Percentiles rank a stretch among this genome's conserved stretches.
Conservation (phyloP, 192 early-diverging fungal species). For the Mortierella hygrophila region DNA sequence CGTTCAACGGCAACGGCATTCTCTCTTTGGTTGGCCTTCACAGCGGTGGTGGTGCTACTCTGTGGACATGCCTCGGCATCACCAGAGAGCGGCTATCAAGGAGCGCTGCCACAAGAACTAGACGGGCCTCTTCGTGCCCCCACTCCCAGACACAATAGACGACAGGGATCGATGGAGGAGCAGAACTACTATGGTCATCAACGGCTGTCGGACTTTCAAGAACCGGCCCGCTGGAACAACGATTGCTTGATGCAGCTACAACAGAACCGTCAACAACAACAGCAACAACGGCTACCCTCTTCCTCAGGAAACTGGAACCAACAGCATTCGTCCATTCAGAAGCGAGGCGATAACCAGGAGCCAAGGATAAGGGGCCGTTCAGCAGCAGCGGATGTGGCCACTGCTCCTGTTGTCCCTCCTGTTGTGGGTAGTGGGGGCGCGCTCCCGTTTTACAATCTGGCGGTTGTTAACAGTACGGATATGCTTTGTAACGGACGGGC, state of each 20-base stretch:
- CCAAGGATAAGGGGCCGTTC: not conserved
- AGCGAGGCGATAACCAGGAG: not conserved
- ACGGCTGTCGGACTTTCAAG: too few relatives aligned
- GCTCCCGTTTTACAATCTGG: slow-evolving; percentile 5
- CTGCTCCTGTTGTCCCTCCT: not conserved
- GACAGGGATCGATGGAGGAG: not conserved
- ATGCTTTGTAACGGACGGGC: slow-evolving; percentile 56
- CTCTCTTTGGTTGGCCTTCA: not conserved
- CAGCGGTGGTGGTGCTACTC: not conserved
- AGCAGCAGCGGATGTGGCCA: not conserved
- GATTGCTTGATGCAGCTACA: slow-evolving; percentile 6
- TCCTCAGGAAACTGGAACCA: not conserved
- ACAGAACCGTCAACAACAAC: not conserved
- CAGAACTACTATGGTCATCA: not conserved
- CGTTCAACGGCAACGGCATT: not conserved
- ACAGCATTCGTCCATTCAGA: not conserved
- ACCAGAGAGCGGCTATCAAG: not conserved
- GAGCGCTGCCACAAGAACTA: not conserved
- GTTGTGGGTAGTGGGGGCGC: not conserved
- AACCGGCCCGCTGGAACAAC: not conserved
- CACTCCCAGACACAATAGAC: not conserved
- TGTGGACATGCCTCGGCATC: not conserved
- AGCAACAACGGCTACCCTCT: too few relatives aligned
- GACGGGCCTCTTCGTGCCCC: not conserved
- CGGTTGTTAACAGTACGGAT: slow-evolving; percentile 31